A percentile compares a stretch with the other conserved stretches of the same genome.
These are phyloP conservation scores for Backusella tuberculispora DNA, from an alignment of 192 early-diverging fungal genomes.

Conservation along the genomic window DNA sequence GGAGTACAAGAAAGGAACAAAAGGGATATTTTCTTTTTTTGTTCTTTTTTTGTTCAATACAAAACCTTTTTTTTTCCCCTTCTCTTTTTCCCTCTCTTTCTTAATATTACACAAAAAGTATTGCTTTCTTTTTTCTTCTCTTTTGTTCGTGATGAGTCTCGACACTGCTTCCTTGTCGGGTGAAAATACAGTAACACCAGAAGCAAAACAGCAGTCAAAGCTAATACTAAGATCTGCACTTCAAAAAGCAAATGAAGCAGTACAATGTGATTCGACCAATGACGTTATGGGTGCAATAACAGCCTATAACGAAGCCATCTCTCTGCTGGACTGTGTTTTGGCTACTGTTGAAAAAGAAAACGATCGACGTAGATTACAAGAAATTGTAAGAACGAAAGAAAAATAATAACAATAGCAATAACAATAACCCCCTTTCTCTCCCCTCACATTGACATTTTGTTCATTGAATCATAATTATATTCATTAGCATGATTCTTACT, in stretches of 20 bases:
- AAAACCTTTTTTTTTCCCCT: neutral
- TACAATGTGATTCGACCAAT: conserved; percentile 40
- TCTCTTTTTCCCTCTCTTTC: neutral
- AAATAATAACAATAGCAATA: neutral
- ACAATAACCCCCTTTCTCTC: neutral
- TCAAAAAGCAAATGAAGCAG: conserved; percentile 41
- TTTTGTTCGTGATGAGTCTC: conserved; percentile 7
- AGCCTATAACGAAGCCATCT: conserved; percentile 42
- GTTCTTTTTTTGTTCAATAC: neutral
- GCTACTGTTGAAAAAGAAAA: conserved; percentile 28
- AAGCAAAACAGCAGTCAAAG: conserved; percentile 35
- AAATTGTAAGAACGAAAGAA: conserved; percentile 34
- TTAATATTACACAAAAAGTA: conserved; percentile 16
- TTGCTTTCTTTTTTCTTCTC: neutral
- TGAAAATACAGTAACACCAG: conserved; percentile 1
- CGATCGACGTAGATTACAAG: conserved; percentile 35
- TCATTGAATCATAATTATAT: neutral
- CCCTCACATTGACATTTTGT: no score
- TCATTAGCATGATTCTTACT: conserved; percentile 37
- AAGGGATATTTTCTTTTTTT: neutral
- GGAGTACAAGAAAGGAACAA: neutral
- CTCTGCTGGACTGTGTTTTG: conserved; percentile 34
- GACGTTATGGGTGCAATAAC: conserved; percentile 39
- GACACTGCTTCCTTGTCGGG: neutral
- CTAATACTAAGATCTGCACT: conserved; percentile 38